phyloP scores from a whole-genome alignment of 768 basidiomycete species.

The Leccinum imitatum region DNA sequence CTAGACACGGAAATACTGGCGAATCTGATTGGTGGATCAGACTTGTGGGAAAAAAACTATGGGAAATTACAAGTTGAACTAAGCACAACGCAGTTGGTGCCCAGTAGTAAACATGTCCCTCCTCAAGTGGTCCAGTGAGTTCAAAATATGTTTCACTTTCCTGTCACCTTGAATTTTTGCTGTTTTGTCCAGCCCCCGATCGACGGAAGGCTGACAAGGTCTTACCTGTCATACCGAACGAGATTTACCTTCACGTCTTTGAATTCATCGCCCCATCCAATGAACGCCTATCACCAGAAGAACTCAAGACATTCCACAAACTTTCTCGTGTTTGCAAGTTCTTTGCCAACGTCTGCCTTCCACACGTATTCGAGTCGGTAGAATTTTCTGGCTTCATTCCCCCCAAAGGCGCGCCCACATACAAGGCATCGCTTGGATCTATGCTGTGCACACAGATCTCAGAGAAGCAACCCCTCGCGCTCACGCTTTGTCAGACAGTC shows the following conservation, averaged over 20 bases:
- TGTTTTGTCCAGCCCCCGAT: constrained; percentile 26
- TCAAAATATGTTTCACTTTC: no score
- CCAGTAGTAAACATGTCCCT: no score
- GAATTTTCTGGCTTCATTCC: constrained; percentile 17
- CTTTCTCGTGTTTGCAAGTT: constrained; percentile 44
- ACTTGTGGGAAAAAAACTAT: no score
- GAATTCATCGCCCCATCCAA: constrained; percentile 27
- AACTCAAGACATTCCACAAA: constrained; percentile 10
- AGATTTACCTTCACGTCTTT: constrained; percentile 45
- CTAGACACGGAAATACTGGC: no score
- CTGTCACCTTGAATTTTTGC: not conserved
- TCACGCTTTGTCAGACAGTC: not conserved
- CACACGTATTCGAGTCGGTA: constrained; percentile 40
- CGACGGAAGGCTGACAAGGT: constrained; percentile 10
- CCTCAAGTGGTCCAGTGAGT: no score
- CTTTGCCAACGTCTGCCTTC: constrained; percentile 39
- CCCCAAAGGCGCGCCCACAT: not conserved
- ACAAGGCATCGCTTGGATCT: not conserved
- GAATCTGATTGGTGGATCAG: no score
- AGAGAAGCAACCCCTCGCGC: not conserved
- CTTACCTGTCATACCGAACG: constrained; percentile 40
- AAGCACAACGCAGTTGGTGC: no score
- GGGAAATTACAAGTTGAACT: no score
- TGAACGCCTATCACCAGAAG: constrained; percentile 12
- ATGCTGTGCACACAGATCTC: not conserved